Evolutionary conservation across 2,329 filamentous ascomycete genomes (phyloP), one percentile per base, ranked within the genome.

Genomic region (Colletotrichum lupini): DNA sequence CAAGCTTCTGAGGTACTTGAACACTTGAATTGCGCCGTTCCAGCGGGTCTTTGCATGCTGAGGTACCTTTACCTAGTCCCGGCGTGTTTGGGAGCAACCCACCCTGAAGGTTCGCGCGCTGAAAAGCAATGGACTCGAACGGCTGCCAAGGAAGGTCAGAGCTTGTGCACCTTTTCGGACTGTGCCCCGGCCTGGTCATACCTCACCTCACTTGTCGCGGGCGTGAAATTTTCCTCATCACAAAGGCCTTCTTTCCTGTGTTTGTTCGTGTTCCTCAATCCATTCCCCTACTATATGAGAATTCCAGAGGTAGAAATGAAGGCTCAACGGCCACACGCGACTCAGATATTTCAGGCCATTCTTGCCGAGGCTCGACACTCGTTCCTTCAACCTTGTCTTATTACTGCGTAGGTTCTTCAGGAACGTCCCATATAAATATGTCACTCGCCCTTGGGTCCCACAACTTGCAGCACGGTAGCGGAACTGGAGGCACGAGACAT

Each of bases 291-390:
- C n/a, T 32, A 24, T n/a, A n/a, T 14, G 35, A 49, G 61, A 26
- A 46, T 57, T 52, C 32, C 35, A 67, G 63, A 55, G 30, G 58
- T 16, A 46, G 37, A 58, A n/a, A 59, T 28, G 26, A 58, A 53
- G 72, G 67, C 67, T 68, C 62, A 57, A 70, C 30, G 26, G 57
- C 37, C 30, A 57, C 56, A 75, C 61, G 63, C 57, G 66, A 55
- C 66, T 62, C 49, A 62, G 30, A 60, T 67, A 42, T 67, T 52
- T 67, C 55, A 24, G 55, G 22, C 42, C 68, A 67, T 71, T 71
- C 62, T 60, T 70, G 30, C 46, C 22, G 24, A 14, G n/a, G 37
- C 35, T 35, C 14, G 37, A 53, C n/a, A 26, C 37, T 24, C 26
- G 24, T 59, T 24, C 32, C 12, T 35, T 35, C 32, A 35, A 35